A percentile compares a stretch with the other conserved stretches of the same genome.
Evolutionary conservation across 169 alveolate species (phyloP).

Genomic region (Plasmodium coatneyi): DNA sequence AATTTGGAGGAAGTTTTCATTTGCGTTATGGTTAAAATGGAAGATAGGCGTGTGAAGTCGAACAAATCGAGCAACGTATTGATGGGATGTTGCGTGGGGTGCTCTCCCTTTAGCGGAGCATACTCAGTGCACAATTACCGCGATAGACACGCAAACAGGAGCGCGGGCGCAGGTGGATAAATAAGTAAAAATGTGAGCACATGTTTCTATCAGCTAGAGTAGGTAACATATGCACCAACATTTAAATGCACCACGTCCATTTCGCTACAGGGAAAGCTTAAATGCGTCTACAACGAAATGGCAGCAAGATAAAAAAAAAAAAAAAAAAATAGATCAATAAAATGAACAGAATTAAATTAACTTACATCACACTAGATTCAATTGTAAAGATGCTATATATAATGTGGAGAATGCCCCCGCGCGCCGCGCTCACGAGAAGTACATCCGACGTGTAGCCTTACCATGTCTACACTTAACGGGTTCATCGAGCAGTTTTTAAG

Average conservation of each 20-base stretch:
- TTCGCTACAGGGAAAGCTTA: background rate
- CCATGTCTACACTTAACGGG: conserved; percentile 76
- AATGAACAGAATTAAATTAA: background rate
- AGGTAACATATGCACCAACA: background rate
- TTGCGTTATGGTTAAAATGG: background rate
- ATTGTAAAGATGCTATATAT: background rate
- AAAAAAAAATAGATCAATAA: background rate
- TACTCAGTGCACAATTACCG: background rate
- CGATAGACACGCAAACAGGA: background rate
- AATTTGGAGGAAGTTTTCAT: background rate
- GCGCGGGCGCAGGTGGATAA: background rate
- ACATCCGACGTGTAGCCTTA: conserved; percentile 5
- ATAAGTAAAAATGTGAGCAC: background rate
- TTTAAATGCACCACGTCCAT: background rate
- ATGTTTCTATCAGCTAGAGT: background rate
- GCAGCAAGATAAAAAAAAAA: background rate
- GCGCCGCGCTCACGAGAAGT: background rate
- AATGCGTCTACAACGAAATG: background rate
- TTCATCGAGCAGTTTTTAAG: conserved; percentile 22
- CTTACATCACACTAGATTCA: background rate
- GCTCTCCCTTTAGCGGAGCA: background rate
- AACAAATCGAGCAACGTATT: background rate
- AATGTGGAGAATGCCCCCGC: background rate
- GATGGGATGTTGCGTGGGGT: background rate
- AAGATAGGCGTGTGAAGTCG: background rate